These are phyloP conservation scores for Candida freyschussii DNA, from an alignment of 1,139 yeast species.

Conservation along the genomic window DNA sequence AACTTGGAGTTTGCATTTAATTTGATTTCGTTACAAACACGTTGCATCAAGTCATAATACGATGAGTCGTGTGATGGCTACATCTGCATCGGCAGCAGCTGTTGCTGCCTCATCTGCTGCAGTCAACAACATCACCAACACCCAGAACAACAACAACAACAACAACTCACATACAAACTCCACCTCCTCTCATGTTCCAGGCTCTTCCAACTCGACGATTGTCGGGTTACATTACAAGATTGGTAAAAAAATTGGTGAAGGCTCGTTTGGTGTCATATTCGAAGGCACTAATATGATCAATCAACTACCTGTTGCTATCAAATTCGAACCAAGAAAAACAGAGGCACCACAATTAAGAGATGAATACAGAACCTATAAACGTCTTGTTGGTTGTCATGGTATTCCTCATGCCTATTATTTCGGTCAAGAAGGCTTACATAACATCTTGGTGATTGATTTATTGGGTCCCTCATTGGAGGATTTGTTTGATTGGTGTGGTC, in stretches of 20 bases:
- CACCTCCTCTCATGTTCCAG: conserved; percentile 1
- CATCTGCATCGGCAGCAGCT: conserved; percentile 24
- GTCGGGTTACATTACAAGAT: conserved; percentile 85
- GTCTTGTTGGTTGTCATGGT: conserved; percentile 75
- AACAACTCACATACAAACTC: conserved; percentile 4
- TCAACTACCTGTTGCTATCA: conserved; percentile 69
- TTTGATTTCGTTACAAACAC: too few relatives aligned
- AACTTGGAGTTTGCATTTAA: too few relatives aligned
- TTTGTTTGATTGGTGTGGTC: conserved; percentile 96
- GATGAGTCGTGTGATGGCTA: conserved; percentile 16
- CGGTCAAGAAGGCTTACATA: conserved; percentile 97
- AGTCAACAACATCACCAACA: conserved; percentile 25
- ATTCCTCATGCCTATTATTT: conserved; percentile 94
- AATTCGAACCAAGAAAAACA: conserved; percentile 86
- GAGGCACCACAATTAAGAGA: conserved; percentile 97
- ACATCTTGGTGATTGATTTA: conserved; percentile 86
- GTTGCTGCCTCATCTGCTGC: conserved; percentile 28
- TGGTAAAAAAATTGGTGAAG: conserved; percentile 97
- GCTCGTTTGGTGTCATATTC: conserved; percentile 94
- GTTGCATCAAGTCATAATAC: conserved; percentile 1
- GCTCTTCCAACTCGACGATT: conserved; percentile 31
- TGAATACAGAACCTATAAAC: conserved; percentile 89
- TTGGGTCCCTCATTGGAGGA: conserved; percentile 96
- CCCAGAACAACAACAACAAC: conserved; percentile 8
- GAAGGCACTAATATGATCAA: conserved; percentile 89